Evolutionary conservation across 371 early-diverging fungal species (phyloP).

Genomic region (Coemansia sp.): DNA sequence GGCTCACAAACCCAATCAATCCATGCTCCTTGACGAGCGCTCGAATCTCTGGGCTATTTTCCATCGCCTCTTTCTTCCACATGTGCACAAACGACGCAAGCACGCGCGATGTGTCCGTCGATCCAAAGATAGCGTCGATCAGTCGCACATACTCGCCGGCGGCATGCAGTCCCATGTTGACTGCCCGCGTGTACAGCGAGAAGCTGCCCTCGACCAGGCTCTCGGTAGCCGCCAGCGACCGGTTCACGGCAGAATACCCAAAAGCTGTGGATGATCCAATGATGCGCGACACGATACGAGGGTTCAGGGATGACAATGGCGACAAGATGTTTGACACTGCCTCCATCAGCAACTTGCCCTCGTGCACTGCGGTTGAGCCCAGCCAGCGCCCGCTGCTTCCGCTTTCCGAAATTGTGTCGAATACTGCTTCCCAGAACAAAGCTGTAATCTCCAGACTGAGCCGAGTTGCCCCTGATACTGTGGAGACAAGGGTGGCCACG

Average conservation of each 20-base stretch:
- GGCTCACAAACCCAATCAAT: slow-evolving; percentile 68
- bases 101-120: slow-evolving; percentile 86
- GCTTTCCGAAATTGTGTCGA: slow-evolving; percentile 45
- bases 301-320: slow-evolving; percentile 41
- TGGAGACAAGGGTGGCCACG: slow-evolving; percentile 45
- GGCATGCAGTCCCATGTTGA: slow-evolving; percentile 42
- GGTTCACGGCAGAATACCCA: slow-evolving; percentile 36
- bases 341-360: slow-evolving; percentile 25
- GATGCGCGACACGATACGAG: slow-evolving; percentile 40
- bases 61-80: slow-evolving; percentile 71
- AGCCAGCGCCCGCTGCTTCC: slow-evolving; percentile 43
- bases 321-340: slow-evolving; percentile 31
- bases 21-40: slow-evolving; percentile 60
- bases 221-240: slow-evolving; percentile 39
- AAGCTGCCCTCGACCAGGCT: slow-evolving; percentile 44
- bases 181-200: slow-evolving; percentile 33
- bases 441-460: slow-evolving; percentile 46
- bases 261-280: slow-evolving; percentile 35
- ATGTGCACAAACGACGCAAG: slow-evolving; percentile 79
- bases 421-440: slow-evolving; percentile 50
- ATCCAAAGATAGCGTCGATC: slow-evolving; percentile 90
- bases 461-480: slow-evolving; percentile 43
- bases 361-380: slow-evolving; percentile 37
- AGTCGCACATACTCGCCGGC: slow-evolving; percentile 87
- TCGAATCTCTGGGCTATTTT: slow-evolving; percentile 67